These are phyloP conservation scores for Phytophthora aleatoria DNA, from an alignment of 352 stramenopile genomes.

Conservation along the genomic window DNA sequence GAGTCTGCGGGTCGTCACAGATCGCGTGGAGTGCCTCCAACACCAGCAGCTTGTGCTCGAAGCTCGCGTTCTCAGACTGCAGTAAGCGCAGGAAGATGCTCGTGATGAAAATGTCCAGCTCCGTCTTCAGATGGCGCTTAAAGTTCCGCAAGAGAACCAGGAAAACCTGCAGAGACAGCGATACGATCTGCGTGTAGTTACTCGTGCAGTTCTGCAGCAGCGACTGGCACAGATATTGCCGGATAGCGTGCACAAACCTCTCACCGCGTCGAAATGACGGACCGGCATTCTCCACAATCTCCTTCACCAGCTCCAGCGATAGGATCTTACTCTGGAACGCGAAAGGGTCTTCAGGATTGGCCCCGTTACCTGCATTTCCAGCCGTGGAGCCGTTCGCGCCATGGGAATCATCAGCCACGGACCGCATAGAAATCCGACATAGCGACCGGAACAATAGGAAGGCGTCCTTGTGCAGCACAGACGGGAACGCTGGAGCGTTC, in stretches of 20 bases:
- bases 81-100: constrained; percentile 98
- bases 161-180: constrained; percentile 98
- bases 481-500: constrained; percentile 89
- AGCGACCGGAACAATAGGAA: constrained; percentile 98
- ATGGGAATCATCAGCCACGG: constrained; percentile 90
- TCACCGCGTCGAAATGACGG: constrained; percentile 94
- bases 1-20: constrained; percentile 93
- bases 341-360: constrained; percentile 87
- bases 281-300: constrained; percentile 96
- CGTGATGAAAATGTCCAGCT: constrained; percentile 99
- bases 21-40: constrained; percentile 97
- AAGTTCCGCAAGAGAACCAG: constrained; percentile 94
- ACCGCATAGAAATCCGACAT: constrained; percentile 92
- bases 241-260: constrained; percentile 97
- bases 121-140: constrained; percentile 95
- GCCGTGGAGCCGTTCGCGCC: constrained; percentile 25
- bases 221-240: constrained; percentile 95
- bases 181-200: constrained; percentile 95
- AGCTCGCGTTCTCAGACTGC: constrained; percentile 96
- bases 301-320: constrained; percentile 96
- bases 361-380: constrained; percentile 33
- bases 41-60: constrained; percentile 98
- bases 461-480: constrained; percentile 97
- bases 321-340: constrained; percentile 97
- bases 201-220: constrained; percentile 99